phyloP scores from a whole-genome alignment of 1,284 basidiomycete genomes.

The Tremellales sp. region DNA sequence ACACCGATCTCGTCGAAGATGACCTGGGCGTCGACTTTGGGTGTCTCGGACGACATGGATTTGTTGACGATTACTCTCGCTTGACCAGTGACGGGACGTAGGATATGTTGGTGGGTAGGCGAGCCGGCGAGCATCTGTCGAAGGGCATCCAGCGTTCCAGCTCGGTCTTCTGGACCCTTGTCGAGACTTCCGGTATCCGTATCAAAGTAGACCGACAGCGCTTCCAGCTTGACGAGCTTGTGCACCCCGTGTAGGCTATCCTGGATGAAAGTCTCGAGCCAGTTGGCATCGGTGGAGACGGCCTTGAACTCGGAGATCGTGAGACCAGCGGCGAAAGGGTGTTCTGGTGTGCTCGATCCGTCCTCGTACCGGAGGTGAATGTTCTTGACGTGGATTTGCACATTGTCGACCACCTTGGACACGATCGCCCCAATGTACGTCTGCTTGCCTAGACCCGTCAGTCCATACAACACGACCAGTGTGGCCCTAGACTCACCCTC shows the following conservation, averaged over 20 bases:
- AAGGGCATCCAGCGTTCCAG: constrained; percentile 74
- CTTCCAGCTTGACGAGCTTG: constrained; percentile 85
- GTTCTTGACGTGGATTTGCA: constrained; percentile 92
- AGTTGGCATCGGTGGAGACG: constrained; percentile 85
- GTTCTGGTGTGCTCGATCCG: constrained; percentile 88
- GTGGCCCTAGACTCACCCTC: constrained; percentile 22
- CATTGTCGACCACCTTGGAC: constrained; percentile 90
- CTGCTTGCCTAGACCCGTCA: constrained; percentile 55
- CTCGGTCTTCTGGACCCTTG: constrained; percentile 56
- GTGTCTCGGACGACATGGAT: constrained; percentile 64
- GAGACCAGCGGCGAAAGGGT: constrained; percentile 89
- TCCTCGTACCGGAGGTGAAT: constrained; percentile 98
- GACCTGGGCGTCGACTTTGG: constrained; percentile 84
- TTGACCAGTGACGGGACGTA: constrained; percentile 94
- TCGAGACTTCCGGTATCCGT: constrained; percentile 78
- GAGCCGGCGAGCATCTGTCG: constrained; percentile 65
- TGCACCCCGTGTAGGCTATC: constrained; percentile 84
- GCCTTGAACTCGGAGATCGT: constrained; percentile 91
- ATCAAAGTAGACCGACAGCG: constrained; percentile 91
- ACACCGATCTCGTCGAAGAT: constrained; percentile 94
- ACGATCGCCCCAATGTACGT: constrained; percentile 78
- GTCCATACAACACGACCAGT: not conserved
- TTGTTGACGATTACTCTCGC: constrained; percentile 85
- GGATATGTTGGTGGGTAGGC: constrained; percentile 83
- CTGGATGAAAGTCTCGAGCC: constrained; percentile 94